Evolutionary conservation across 2,329 filamentous ascomycete species (phyloP), one percentile per base, ranked within the genome.

Genomic region (Ascochyta viciae-villosae): DNA sequence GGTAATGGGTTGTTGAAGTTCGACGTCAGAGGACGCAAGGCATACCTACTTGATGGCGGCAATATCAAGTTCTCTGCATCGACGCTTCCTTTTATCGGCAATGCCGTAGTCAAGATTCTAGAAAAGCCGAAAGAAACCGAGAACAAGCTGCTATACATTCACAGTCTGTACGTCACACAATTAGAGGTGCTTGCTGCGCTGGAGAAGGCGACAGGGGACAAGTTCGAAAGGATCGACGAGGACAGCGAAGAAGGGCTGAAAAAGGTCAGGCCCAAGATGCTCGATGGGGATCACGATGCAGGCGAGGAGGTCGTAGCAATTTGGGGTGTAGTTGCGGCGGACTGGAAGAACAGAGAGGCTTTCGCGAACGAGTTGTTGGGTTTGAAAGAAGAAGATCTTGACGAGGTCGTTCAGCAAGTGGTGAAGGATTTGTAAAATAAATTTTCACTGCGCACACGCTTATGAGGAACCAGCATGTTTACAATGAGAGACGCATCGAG

Each of bases 81-180:
- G 26, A 86, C 82, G 22, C 74, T 86, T 1, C 65, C 72, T 1
- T 80, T 83, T 33, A 80, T 88, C 24, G 84, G 79, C 0, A 74
- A 78, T 39, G 84, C 84, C 0, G 80, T 88, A 0, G 79, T 80
- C 2, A 76, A 76, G 9, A 76, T 87, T 13, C 63, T 89, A 24
- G 76, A 80, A 10, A 65, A 59, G 43, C 60, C 64, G 1, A 48
- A 68, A 15, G 76, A 81, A 60, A 87, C 85, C 0, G 78, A 74
- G 13, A 89, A 89, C 65, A 79, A 81, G 60, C 82, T 87, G 61
- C 67, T 89, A 8, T 81, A 82, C 43, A 76, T 89, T 13, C 81
- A 85, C 12, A 85, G 83, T 4, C 83, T 86, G 60, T 80, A 81
- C 24, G 79, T 83, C 0, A 83, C 83, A 4, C 86, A 89, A 70